Base-by-base conservation (phyloP, 495 filamentous ascomycete genomes). In the Penicillium malachiteum region DNA sequence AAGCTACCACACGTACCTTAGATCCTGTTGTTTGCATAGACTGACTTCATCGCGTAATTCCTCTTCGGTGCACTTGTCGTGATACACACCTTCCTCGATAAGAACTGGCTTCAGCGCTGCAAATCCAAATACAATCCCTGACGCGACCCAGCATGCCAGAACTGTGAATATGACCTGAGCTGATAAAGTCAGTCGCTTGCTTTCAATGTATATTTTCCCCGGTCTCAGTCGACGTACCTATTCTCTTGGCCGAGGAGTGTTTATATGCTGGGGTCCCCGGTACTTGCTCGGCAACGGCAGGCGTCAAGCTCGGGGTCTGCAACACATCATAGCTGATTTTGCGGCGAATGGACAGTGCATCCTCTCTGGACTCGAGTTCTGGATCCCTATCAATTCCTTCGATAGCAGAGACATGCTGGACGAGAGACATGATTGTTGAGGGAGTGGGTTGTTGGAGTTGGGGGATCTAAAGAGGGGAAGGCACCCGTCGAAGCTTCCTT, bases 121-220 rank as follows among this genome's bases (percentile, higher is more conserved):
- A 67, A 85, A 90, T 3, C 87, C 87, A 66, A 90, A 90, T 8
- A 89, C 83, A 50, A 87, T 78, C 1, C 87, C 87, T 1, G 87
- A 62, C 31, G 59, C 55, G 26, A 58, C 26, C 55, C 59, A 62
- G 18, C 59, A 62, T 12, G 59, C 55, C 13, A 62, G 14, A 30
- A 62, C 39, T 2, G 59, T 62, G 21, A 62, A 57, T 6, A 48
- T 31, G 13, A 62, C 59, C 48, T 62, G 59, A 5, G 37, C 59
- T 62, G 12, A 51, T 5, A 8, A 7, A 1, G 37, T 61, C 46
- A 55, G 40, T 21, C 21, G 35, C 21, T 26, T 44, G 35, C 21
- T 26, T 26, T 26, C 21, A 1, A 33, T 31, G 10, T 14, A 1
- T 8, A 9, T 37, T 39, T 30, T 8, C 9, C 1, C 14, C 34